phyloP scores from a whole-genome alignment of 148 eudicot species.

The Cornus florida region DNA sequence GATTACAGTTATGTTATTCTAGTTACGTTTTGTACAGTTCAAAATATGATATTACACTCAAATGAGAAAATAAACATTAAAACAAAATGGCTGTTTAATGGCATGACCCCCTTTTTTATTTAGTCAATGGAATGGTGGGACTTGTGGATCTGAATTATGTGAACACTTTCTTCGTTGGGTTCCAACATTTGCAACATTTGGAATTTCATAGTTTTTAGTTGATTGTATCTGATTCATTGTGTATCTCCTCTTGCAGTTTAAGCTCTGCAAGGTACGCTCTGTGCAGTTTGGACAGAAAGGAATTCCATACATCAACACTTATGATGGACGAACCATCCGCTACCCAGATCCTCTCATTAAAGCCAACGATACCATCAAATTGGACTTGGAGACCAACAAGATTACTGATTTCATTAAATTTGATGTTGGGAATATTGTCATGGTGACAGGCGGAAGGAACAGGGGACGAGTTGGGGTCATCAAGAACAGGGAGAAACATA shows the following conservation, averaged over 20 bases:
- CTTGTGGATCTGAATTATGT: neutral
- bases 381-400: constrained; percentile 49
- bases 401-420: constrained; percentile 53
- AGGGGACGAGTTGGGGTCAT: constrained; percentile 60
- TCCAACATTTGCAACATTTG: neutral
- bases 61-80: neutral
- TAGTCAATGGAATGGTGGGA: neutral
- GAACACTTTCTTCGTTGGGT: neutral
- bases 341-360: constrained; percentile 61
- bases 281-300: constrained; percentile 61
- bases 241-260: constrained; percentile 29
- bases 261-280: constrained; percentile 62
- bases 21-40: no score
- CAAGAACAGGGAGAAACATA: constrained; percentile 66
- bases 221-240: neutral
- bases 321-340: constrained; percentile 59
- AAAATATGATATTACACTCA: no score
- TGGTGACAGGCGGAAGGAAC: constrained; percentile 68
- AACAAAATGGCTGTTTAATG: neutral
- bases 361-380: constrained; percentile 58
- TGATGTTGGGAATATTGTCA: constrained; percentile 58
- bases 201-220: neutral
- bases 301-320: constrained; percentile 60
- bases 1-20: no score
- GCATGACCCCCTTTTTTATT: neutral